These are phyloP conservation scores for Puya raimondii DNA, from an alignment of 176 grass and related monocot species.

Conservation along the genomic window DNA sequence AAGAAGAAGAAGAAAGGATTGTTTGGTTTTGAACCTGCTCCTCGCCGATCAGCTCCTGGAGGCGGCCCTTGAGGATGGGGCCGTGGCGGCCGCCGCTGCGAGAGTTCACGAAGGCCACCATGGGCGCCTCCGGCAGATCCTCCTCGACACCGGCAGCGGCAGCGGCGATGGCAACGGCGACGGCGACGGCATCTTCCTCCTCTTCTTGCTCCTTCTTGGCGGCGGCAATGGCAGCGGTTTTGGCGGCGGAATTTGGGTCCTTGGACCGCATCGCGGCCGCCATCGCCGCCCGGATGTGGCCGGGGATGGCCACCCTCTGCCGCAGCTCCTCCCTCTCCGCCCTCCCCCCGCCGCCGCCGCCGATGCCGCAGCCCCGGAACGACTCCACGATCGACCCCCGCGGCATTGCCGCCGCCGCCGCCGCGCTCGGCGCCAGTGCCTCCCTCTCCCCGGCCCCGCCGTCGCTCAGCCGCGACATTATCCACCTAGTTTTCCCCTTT, in stretches of 20 bases:
- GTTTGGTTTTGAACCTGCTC: conserved; percentile 38
- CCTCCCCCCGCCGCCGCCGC: conserved; percentile 30
- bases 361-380: conserved; percentile 51
- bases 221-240: neutral
- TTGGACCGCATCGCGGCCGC: conserved; percentile 37
- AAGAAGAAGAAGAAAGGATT: too few species aligned
- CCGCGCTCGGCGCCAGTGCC: neutral
- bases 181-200: conserved; percentile 30
- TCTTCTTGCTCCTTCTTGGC: conserved; percentile 8
- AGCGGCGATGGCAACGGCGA: conserved; percentile 5
- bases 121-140: conserved; percentile 55
- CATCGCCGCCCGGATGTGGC: conserved; percentile 44
- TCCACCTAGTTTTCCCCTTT: neutral
- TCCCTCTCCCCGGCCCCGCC: neutral
- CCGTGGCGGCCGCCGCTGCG: conserved; percentile 80
- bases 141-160: conserved; percentile 10
- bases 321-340: conserved; percentile 64
- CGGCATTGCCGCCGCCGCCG: neutral
- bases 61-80: conserved; percentile 65
- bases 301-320: conserved; percentile 32
- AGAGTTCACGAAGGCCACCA: conserved; percentile 82
- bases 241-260: conserved; percentile 15
- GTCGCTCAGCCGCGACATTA: neutral
- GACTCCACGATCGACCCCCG: neutral
- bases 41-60: conserved; percentile 74